These are phyloP conservation scores for Trichocomaceae sp. DNA, from an alignment of 2,329 filamentous ascomycete genomes.

Conservation along the genomic window DNA sequence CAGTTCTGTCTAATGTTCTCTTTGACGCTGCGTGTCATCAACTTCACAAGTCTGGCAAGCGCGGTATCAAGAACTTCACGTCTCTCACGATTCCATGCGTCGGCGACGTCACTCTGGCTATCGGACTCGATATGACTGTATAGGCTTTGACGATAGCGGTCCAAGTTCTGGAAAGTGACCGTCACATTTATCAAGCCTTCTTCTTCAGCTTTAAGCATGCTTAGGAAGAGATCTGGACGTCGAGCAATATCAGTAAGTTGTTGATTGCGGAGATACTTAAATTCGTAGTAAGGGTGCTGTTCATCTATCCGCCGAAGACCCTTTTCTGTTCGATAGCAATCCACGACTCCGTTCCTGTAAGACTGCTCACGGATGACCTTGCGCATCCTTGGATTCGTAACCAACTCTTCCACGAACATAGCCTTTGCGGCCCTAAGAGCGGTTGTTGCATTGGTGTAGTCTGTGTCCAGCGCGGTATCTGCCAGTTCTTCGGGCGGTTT, in stretches of 20 bases:
- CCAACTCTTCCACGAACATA: constrained; percentile 87
- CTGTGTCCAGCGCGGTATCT: constrained; percentile 64
- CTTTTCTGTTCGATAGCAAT: constrained; percentile 88
- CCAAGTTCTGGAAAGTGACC: constrained; percentile 68
- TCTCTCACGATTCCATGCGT: constrained; percentile 88
- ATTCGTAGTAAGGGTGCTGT: constrained; percentile 91
- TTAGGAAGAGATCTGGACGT: constrained; percentile 82
- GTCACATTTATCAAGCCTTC: constrained; percentile 86
- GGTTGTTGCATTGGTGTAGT: constrained; percentile 67
- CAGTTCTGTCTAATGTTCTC: constrained; percentile 90
- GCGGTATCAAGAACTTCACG: constrained; percentile 77
- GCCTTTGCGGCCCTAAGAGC: constrained; percentile 74
- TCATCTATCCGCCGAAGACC: constrained; percentile 90
- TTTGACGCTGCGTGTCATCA: constrained; percentile 87
- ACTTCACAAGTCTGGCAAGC: constrained; percentile 69
- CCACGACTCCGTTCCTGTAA: constrained; percentile 76
- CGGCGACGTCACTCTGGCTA: constrained; percentile 88
- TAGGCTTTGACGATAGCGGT: constrained; percentile 68
- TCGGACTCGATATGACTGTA: constrained; percentile 85
- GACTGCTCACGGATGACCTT: constrained; percentile 77
- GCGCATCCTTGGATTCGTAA: constrained; percentile 79
- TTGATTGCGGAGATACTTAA: constrained; percentile 92
- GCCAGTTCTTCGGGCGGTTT: constrained; percentile 80
- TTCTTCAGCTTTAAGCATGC: constrained; percentile 95
- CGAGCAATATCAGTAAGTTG: constrained; percentile 73